These are phyloP conservation scores for Phytophthora sp. DNA, from an alignment of 352 stramenopile genomes.

Conservation along the genomic window DNA sequence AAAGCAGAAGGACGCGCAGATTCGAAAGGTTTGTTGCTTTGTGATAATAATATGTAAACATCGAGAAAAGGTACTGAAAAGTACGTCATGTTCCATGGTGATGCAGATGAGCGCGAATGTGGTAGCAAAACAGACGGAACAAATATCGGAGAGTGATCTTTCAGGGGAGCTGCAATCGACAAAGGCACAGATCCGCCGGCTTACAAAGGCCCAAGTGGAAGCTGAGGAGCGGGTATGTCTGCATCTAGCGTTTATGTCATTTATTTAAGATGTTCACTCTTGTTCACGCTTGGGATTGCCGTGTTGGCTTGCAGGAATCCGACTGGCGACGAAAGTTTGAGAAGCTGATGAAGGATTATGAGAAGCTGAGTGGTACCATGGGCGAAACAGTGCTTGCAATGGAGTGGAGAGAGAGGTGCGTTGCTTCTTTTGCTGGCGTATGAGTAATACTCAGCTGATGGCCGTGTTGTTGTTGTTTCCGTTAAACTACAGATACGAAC, in stretches of 20 bases:
- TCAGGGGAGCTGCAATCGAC: slow-evolving; percentile 72
- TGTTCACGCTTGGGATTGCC: neutral
- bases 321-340: slow-evolving; percentile 88
- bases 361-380: slow-evolving; percentile 88
- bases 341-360: slow-evolving; percentile 85
- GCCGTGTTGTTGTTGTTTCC: neutral
- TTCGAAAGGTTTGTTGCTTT: slow-evolving; percentile 67
- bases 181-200: slow-evolving; percentile 71
- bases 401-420: slow-evolving; percentile 80
- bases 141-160: slow-evolving; percentile 82
- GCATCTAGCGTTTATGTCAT: neutral
- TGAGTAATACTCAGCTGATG: neutral
- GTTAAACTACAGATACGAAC: slow-evolving; percentile 65
- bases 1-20: slow-evolving; percentile 90
- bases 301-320: slow-evolving; percentile 52
- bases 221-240: slow-evolving; percentile 75
- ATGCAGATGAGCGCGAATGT: slow-evolving; percentile 81
- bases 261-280: neutral
- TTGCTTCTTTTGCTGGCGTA: neutral
- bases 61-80: slow-evolving; percentile 3
- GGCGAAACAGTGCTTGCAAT: slow-evolving; percentile 84
- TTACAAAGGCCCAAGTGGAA: slow-evolving; percentile 78
- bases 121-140: slow-evolving; percentile 75
- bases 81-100: neutral
- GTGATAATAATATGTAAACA: neutral